Evolutionary conservation across 208 protist genomes (phyloP).

Genomic region (Leishmania mexicana): DNA sequence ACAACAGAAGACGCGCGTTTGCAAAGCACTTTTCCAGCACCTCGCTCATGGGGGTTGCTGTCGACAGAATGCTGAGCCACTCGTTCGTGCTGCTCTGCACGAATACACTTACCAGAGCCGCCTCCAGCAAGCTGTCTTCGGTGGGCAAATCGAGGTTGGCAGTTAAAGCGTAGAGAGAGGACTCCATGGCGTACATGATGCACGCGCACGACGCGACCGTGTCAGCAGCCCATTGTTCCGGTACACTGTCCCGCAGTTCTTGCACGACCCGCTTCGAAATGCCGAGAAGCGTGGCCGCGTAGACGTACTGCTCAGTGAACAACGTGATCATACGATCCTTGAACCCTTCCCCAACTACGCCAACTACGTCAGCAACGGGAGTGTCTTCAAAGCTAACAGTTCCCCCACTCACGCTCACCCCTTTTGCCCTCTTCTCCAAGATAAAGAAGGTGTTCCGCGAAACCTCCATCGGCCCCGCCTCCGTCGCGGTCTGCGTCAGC

Average conservation of each 20-base stretch:
- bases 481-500: slow-evolving; percentile 61
- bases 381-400: slow-evolving; percentile 52
- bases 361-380: slow-evolving; percentile 66
- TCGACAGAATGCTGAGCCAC: slow-evolving; percentile 64
- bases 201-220: slow-evolving; percentile 66
- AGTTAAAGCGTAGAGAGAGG: slow-evolving; percentile 77
- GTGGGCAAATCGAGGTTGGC: slow-evolving; percentile 81
- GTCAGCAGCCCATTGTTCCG: slow-evolving; percentile 55
- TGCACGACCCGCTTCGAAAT: slow-evolving; percentile 75
- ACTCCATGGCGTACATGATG: slow-evolving; percentile 88
- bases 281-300: slow-evolving; percentile 71
- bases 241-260: slow-evolving; percentile 50
- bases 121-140: slow-evolving; percentile 84
- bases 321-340: slow-evolving; percentile 82
- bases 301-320: slow-evolving; percentile 88
- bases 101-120: slow-evolving; percentile 65
- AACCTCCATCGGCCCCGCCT: slow-evolving; percentile 56
- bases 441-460: slow-evolving; percentile 80
- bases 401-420: slow-evolving; percentile 37
- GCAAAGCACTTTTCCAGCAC: slow-evolving; percentile 56
- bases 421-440: slow-evolving; percentile 51
- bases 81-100: slow-evolving; percentile 56
- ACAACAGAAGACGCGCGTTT: slow-evolving; percentile 48
- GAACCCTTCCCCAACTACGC: slow-evolving; percentile 84
- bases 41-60: slow-evolving; percentile 53